Evolutionary conservation across 805 yeast species (phyloP), one percentile per base, ranked within the genome.

Genomic region (Starmerella geochares): DNA sequence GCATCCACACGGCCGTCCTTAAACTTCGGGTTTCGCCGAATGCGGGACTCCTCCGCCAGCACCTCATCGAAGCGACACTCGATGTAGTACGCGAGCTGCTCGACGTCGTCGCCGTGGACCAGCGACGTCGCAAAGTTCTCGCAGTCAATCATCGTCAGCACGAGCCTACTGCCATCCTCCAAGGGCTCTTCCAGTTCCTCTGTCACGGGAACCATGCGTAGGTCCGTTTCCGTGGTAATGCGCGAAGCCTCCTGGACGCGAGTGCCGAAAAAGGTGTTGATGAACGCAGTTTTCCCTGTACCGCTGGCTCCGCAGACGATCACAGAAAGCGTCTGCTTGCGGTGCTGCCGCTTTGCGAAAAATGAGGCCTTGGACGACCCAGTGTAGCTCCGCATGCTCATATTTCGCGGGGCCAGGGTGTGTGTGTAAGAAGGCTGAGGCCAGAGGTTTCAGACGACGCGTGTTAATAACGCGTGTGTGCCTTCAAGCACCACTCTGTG

Each of bases 121-220:
- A 82, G 68, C 59, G 75, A 77, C 57, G 80, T 86, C 37, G 90
- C 94, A 60, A 82, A 80, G 0, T 88, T 88, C 20, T 86, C 84
- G 6, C 88, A 74, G 58, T 81, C 81, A 42, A 81, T 74, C 40
- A 81, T 69, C 53, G 78, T 79, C 55, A 72, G 72, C 53, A 82
- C 65, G 46, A 57, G 41, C 2, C 38, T 41, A 14, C 55, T 31
- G 20, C 57, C 59, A 25, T 71, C 70, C 54, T 77, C 77, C 3
- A 66, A 66, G n/a, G 74, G 67, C 59, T 81, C 88, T 32, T 66
- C 68, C 38, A 84, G 67, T 47, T 71, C 72, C 48, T 72, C 71
- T 35, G 65, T 44, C 52, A 58, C 56, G 57, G 58, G 48, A 16
- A 28, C 33, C 50, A 52, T 47, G 17, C 29, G 39, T 27, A 49